A percentile compares a stretch with the other conserved stretches of the same genome.
phyloP scores from a whole-genome alignment of 257 asterid species.

The Gardenia jasminoides region DNA sequence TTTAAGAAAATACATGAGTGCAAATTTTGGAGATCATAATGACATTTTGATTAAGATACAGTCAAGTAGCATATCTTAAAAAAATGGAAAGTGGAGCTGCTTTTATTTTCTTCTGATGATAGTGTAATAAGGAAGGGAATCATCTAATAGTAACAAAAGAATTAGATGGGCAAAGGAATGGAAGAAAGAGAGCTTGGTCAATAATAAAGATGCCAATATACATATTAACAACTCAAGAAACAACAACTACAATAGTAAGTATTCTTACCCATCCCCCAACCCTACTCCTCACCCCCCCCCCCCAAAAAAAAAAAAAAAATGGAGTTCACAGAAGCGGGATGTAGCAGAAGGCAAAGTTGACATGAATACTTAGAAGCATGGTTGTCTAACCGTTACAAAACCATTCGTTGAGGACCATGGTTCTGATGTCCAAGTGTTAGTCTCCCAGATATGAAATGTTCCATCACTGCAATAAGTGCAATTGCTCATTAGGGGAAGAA shows the following conservation, averaged over 20 bases:
- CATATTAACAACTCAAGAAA: background rate
- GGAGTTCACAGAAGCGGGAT: background rate
- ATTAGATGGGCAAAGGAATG: background rate
- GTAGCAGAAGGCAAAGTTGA: background rate
- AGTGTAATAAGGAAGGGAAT: background rate
- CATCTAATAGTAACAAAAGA: background rate
- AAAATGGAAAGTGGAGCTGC: background rate
- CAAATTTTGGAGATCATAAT: background rate
- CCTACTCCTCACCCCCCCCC: background rate
- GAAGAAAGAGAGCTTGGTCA: background rate
- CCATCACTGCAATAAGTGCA: slow-evolving; percentile 68
- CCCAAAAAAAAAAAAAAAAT: background rate
- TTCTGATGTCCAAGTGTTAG: slow-evolving; percentile 97
- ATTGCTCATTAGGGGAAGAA: slow-evolving; percentile 2
- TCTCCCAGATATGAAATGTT: slow-evolving; percentile 98
- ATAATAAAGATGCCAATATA: background rate
- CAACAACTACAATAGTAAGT: background rate
- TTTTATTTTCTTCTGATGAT: background rate
- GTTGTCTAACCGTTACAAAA: slow-evolving; percentile 73
- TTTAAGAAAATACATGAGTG: background rate
- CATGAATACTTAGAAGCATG: slow-evolving; percentile 7
- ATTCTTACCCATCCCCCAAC: background rate
- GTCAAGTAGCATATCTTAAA: background rate
- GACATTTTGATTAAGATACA: background rate
- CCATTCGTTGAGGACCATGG: slow-evolving; percentile 93